Evolutionary conservation across 2,329 filamentous ascomycete genomes (phyloP), one percentile per base, ranked within the genome.

Genomic region (Phyllosticta ampelicida): DNA sequence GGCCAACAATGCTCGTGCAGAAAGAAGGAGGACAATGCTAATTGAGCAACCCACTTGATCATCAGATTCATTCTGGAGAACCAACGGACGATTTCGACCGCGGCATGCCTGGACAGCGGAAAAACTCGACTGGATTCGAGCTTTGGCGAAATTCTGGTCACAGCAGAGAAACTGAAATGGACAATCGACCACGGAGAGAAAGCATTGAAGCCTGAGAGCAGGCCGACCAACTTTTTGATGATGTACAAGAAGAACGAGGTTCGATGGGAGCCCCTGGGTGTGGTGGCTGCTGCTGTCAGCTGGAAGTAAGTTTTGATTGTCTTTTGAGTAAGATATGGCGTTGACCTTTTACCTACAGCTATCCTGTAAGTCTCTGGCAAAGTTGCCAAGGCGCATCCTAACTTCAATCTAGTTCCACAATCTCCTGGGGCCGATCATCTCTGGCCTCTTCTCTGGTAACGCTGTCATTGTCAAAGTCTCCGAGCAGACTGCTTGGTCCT

Each of bases 91-190:
- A 95, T 99, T 65, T 91, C 90, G 66, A 81, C 83, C 16, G 83
- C 90, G 28, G 92, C 91, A 54, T 95, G 89, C 67, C 79, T 96
- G 36, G 94, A 99, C 74, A 95, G 89, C 49, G 94, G 94, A 62
- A 99, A 99, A 79, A 96, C 95, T 1, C 88, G 92, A 77, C 85
- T 97, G 48, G 94, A 99, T 74, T 94, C 92, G 0, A 86, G 88
- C 64, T 85, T 99, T 58, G 94, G 94, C 55, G 94, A 99, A 78
- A 91, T 97, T 62, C 79, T 99, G 58, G 90, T 96, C 49, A 96
- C 94, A 6, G 85, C 82, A 0, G 94, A 97, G 78, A 96, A 96
- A 77, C 80, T 99, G 61, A 86, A 88, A 68, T 99, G 94, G 94
- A 96, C 90, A 2, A 86, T 97, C 62, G 78, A 85, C 63, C 90